Evolutionary conservation across 495 filamentous ascomycete species (phyloP).

Genomic region (Neurospora sp.): DNA sequence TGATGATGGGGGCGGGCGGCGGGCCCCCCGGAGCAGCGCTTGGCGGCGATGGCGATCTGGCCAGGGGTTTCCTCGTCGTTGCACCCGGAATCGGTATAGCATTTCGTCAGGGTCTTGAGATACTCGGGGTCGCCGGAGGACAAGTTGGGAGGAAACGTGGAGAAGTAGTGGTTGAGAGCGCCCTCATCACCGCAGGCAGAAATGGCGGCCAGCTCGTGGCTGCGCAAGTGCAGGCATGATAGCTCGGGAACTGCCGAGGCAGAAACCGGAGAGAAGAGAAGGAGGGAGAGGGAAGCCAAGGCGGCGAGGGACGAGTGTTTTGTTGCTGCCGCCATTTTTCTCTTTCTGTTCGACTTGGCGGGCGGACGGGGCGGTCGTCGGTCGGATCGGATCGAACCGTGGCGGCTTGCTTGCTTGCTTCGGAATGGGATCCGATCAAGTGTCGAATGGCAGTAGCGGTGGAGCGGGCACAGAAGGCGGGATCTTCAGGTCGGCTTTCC

Average conservation of each 20-base stretch:
- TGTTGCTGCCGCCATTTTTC: not conserved
- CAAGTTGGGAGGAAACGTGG: slow-evolving; percentile 7
- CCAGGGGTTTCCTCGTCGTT: slow-evolving; percentile 18
- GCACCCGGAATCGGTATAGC: slow-evolving; percentile 32
- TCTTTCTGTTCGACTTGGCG: not conserved
- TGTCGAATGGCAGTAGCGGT: not conserved
- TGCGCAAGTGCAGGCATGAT: slow-evolving; percentile 24
- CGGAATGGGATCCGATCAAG: not conserved
- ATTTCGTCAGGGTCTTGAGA: slow-evolving; percentile 21
- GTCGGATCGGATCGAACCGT: not conserved
- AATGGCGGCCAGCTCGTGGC: slow-evolving; percentile 18
- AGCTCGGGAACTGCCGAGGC: slow-evolving; percentile 5
- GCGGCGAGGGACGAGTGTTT: slow-evolving; percentile 4
- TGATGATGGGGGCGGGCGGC: slow-evolving; percentile 12
- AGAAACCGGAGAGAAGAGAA: slow-evolving; percentile 1
- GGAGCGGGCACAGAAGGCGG: not conserved
- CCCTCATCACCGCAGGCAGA: slow-evolving; percentile 29
- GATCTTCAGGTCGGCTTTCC: not conserved
- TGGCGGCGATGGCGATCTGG: slow-evolving; percentile 24
- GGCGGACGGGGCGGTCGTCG: not conserved
- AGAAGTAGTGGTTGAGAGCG: slow-evolving; percentile 28
- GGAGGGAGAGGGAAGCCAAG: slow-evolving; percentile 6
- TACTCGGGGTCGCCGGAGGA: slow-evolving; percentile 9
- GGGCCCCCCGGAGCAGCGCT: slow-evolving; percentile 11
- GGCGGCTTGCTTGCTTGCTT: not conserved